Conservation (phyloP, 2,329 filamentous ascomycete species). For the Pseudogymnoascus pannorum region DNA sequence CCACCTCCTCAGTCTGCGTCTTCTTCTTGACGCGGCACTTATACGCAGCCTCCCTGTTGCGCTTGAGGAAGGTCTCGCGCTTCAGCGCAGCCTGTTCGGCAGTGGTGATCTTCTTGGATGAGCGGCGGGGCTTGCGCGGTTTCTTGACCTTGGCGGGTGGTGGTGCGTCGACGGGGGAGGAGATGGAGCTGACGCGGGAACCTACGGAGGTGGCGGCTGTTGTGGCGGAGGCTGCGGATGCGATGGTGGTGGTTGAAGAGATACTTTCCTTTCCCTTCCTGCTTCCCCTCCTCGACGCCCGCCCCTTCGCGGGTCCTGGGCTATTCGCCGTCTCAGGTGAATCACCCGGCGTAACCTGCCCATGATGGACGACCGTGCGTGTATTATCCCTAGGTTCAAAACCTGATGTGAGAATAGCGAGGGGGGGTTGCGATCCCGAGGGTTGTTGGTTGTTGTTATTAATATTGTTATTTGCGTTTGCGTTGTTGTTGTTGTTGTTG, state of each 20-base stretch:
- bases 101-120: not conserved
- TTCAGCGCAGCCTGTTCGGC: not conserved
- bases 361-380: not conserved
- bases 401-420: not conserved
- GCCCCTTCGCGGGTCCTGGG: not conserved
- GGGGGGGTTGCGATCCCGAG: not conserved
- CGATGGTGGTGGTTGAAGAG: not conserved
- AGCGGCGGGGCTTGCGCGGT: not conserved
- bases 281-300: not conserved
- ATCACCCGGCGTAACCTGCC: not conserved
- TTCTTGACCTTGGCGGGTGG: not conserved
- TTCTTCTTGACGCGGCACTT: constrained; percentile 10
- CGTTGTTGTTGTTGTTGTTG: not conserved
- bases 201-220: no score
- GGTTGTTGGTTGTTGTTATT: not conserved
- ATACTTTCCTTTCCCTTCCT: not conserved
- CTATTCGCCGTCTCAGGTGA: not conserved
- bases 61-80: not conserved
- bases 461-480: not conserved
- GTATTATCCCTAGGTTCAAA: not conserved
- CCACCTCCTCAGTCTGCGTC: not conserved
- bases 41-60: not conserved
- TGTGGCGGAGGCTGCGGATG: no score
- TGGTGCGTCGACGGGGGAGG: not conserved
- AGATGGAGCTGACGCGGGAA: not conserved